phyloP scores from a whole-genome alignment of 441 rosid genomes.

The Populus trichocarpa region DNA sequence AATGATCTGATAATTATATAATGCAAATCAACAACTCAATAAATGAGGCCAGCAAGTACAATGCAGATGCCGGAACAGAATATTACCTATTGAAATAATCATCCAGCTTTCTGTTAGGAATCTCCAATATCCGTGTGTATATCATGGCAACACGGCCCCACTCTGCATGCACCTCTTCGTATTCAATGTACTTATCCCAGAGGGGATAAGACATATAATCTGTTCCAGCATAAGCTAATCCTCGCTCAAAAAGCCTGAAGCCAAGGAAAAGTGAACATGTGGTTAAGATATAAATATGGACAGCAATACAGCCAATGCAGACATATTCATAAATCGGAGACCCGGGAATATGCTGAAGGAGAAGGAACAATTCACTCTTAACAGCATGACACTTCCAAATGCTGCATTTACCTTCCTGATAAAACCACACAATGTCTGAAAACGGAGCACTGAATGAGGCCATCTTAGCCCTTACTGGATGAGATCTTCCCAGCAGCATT shows the following conservation, averaged over 20 bases:
- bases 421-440: constrained; percentile 79
- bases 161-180: constrained; percentile 84
- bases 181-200: constrained; percentile 96
- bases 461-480: constrained; percentile 82
- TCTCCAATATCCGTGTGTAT: constrained; percentile 79
- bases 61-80: background rate
- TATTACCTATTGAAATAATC: constrained; percentile 66
- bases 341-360: constrained; percentile 39
- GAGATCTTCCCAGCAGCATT: constrained; percentile 96
- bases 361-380: constrained; percentile 72
- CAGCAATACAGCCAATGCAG: constrained; percentile 24
- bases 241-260: constrained; percentile 95
- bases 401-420: constrained; percentile 94
- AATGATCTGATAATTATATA: background rate
- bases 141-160: constrained; percentile 79
- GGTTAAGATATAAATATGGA: constrained; percentile 13
- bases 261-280: constrained; percentile 23
- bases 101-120: constrained; percentile 83
- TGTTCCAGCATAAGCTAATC: constrained; percentile 83
- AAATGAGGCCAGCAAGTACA: background rate
- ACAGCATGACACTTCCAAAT: constrained; percentile 67
- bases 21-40: background rate
- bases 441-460: constrained; percentile 78
- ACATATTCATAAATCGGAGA: constrained; percentile 30
- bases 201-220: constrained; percentile 78